Evolutionary conservation across 2,329 filamentous ascomycete species (phyloP).

Genomic region (Graphiopsis chlorocephala): DNA sequence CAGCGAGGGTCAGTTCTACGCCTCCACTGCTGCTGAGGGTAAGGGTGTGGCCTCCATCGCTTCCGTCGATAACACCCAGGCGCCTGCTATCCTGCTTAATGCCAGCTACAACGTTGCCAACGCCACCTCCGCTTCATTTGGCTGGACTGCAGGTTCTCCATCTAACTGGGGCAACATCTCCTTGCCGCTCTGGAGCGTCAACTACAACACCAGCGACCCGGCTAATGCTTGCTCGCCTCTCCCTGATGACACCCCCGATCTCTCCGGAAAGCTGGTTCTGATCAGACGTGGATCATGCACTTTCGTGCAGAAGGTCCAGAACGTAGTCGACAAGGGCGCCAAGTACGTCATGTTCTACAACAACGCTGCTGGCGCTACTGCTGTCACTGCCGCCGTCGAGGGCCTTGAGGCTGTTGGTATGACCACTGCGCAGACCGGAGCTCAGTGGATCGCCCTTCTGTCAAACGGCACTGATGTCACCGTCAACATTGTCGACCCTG

Average conservation of each 20-base stretch:
- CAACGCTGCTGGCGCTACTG: slow-evolving; percentile 32
- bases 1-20: slow-evolving; percentile 48
- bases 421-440: slow-evolving; percentile 26
- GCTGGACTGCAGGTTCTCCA: slow-evolving; percentile 37
- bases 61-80: slow-evolving; percentile 41
- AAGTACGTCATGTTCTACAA: slow-evolving; percentile 64
- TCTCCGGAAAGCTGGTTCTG: slow-evolving; percentile 58
- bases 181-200: slow-evolving; percentile 38
- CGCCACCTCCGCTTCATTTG: slow-evolving; percentile 33
- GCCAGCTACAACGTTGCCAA: slow-evolving; percentile 35
- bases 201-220: slow-evolving; percentile 48
- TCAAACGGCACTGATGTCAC: slow-evolving; percentile 20
- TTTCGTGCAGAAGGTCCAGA: slow-evolving; percentile 54
- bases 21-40: slow-evolving; percentile 42
- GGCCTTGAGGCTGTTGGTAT: slow-evolving; percentile 25
- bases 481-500: slow-evolving; percentile 26
- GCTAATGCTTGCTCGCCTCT: slow-evolving; percentile 54
- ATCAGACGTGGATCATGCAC: slow-evolving; percentile 59
- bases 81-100: slow-evolving; percentile 35
- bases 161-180: slow-evolving; percentile 36
- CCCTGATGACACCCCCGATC: slow-evolving; percentile 54
- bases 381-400: slow-evolving; percentile 20
- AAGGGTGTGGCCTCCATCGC: slow-evolving; percentile 46
- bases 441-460: slow-evolving; percentile 22
- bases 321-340: slow-evolving; percentile 55